Percentiles rank a stretch among this genome's conserved stretches.
phyloP scores from a whole-genome alignment of 1,139 yeast species.

The Candida buenavistaensis region DNA sequence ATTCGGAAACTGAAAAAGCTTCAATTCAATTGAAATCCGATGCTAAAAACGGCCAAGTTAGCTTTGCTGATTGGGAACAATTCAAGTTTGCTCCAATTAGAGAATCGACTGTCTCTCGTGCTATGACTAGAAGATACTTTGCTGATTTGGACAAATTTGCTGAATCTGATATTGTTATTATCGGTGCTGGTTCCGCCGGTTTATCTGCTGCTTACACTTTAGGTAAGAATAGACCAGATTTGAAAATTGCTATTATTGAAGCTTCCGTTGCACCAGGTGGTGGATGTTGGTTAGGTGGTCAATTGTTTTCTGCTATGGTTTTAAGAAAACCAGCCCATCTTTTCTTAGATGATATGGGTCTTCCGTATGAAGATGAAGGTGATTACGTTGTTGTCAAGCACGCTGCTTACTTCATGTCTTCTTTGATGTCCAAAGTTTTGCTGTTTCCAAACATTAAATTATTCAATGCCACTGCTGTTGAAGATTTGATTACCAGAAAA shows the following conservation, averaged over 20 bases:
- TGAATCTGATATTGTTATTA: conserved; percentile 71
- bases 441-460: conserved; percentile 73
- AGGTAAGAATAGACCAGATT: conserved; percentile 74
- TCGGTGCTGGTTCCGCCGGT: conserved; percentile 83
- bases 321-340: conserved; percentile 75
- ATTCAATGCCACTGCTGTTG: conserved; percentile 81
- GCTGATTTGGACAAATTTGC: conserved; percentile 73
- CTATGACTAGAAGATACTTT: conserved; percentile 78
- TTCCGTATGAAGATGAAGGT: conserved; percentile 77
- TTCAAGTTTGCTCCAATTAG: conserved; percentile 73
- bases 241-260: conserved; percentile 74
- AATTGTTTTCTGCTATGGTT: conserved; percentile 75
- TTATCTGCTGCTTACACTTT: conserved; percentile 72
- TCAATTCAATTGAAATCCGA: conserved; percentile 14
- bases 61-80: conserved; percentile 61
- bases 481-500: conserved; percentile 73
- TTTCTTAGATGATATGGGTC: conserved; percentile 63
- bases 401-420: conserved; percentile 77
- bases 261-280: conserved; percentile 80
- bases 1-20: conserved; percentile 8
- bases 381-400: conserved; percentile 80
- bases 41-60: conserved; percentile 19
- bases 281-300: conserved; percentile 83
- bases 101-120: conserved; percentile 80
- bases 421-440: conserved; percentile 67